Evolutionary conservation across 805 yeast genomes (phyloP), one percentile per base, ranked within the genome.

Genomic region (Scheffersomyces ergatensis): DNA sequence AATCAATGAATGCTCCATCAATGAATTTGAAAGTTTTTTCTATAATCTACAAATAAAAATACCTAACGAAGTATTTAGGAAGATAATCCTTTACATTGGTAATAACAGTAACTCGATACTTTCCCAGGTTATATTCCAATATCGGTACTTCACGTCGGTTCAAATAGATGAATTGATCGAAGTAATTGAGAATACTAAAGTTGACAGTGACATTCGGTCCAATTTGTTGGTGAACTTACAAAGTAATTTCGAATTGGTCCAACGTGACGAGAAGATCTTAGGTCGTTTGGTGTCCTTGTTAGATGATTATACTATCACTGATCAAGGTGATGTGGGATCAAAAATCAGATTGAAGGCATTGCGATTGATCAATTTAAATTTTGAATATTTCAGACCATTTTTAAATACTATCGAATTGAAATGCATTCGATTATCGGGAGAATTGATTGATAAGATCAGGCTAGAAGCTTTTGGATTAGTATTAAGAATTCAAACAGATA

Each of bases 251-350:
- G 24, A 25, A 14, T 29, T 30, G 17, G 13, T 36, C 36, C 49
- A 4, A 33, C 35, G 12, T 25, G 32, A 29, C 15, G 11, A 14
- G 5, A 16, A 18, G 8, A 37, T 39, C 2, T 14, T 49, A 7
- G 35, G 31, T 3, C 23, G 40, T 1, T 20, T 60, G 23, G 33
- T 74, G 1, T 48, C 46, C 1, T 74, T 78, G 25, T 59, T 92
- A 12, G 82, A 83, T 46, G 97, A 90, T 51, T 89, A 89, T 57
- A 78, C 95, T 0, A 64, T 76, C 2, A 85, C 92, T 0, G 78
- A 78, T 20, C 85, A 87, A 53, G 98, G 98, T 8, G 98, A 90
- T 63, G 90, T 89, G n/a, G 98, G 98, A 2, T 78, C 87, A 35
- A 75, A 80, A 50, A 76, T 89, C 1, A 65, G 98, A 35, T 47